phyloP scores from a whole-genome alignment of 1,284 basidiomycete species.

The Sanghuangporus weigelae region DNA sequence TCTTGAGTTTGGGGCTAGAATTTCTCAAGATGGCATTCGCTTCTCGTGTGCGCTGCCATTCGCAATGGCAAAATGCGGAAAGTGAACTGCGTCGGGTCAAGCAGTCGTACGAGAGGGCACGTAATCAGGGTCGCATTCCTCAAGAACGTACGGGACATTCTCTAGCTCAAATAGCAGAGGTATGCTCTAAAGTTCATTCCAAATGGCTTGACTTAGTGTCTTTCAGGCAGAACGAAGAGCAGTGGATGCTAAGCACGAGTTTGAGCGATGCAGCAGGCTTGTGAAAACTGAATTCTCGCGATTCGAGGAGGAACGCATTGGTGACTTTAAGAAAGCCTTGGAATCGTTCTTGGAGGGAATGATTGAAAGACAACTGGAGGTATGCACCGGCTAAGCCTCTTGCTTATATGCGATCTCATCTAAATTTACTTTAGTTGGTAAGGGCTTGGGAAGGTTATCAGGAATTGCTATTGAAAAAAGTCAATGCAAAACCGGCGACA shows the following conservation, averaged over 20 bases:
- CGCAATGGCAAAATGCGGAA: slow-evolving; percentile 76
- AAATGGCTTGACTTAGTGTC: neutral
- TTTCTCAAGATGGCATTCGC: slow-evolving; percentile 70
- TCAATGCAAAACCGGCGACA: slow-evolving; percentile 1
- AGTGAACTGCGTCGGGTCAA: slow-evolving; percentile 70
- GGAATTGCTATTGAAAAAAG: slow-evolving; percentile 51
- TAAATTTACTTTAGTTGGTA: slow-evolving; percentile 46
- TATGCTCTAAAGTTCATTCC: slow-evolving; percentile 27
- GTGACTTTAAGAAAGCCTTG: slow-evolving; percentile 79
- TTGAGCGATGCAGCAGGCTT: slow-evolving; percentile 81
- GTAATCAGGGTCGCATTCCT: slow-evolving; percentile 65
- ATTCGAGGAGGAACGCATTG: slow-evolving; percentile 90
- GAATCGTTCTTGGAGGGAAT: slow-evolving; percentile 79
- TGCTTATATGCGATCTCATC: neutral
- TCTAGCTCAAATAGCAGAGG: slow-evolving; percentile 77
- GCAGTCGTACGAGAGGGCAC: slow-evolving; percentile 75
- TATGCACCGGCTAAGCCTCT: slow-evolving; percentile 28
- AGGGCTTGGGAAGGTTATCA: slow-evolving; percentile 72
- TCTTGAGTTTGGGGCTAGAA: neutral
- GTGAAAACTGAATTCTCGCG: slow-evolving; percentile 90
- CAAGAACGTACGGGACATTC: slow-evolving; percentile 63
- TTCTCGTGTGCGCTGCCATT: slow-evolving; percentile 80
- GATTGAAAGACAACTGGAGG: slow-evolving; percentile 78
- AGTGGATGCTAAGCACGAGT: slow-evolving; percentile 79
- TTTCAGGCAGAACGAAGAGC: slow-evolving; percentile 76